Evolutionary conservation across 148 eudicot species (phyloP), one percentile per base, ranked within the genome.

Genomic region (Cornus controversa): DNA sequence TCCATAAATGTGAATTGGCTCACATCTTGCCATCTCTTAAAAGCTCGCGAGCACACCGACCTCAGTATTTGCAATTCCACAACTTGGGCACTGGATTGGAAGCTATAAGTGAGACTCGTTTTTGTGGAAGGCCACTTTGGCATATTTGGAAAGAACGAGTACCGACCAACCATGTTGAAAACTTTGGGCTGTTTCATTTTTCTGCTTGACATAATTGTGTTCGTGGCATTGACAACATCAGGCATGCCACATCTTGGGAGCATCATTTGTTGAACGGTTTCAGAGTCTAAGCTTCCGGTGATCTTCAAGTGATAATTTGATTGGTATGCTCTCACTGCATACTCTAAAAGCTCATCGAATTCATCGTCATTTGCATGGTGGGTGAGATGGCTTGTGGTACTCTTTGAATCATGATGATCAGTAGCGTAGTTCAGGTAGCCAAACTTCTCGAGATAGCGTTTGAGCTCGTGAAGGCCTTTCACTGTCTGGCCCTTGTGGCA

Each of bases 311-410:
- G 75, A 28, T 73, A 29, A 29, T 57, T 57, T 16, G 53, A 22
- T 22, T 57, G 66, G 40, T 57, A 73, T 0, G 45, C 1, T 58
- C 28, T 73, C 25, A 73, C 40, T 3, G 75, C 75, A 27, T 26
- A n/a, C 28, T 73, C 75, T 57, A 73, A 31, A n/a, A 47, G 53
- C 0, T 73, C 75, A 22, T 73, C 66, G 25, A 73, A 73, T 5
- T 28, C 66, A 29, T 73, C 75, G 22, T 73, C 53, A 10, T 27
- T 29, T 23, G 23, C 75, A n/a, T 58, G 24, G n/a, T 40, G n/a
- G n/a, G n/a, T 14, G 3, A 13, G 15, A 40, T 31, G 2, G 34
- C 34, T 31, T 31, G 37, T 36, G 6, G 45, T 9, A 40, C 45
- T 40, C 45, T 40, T 40, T 40, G 45, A 9, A 40, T 9, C 45